phyloP scores from a whole-genome alignment of 176 grass and related monocot genomes.

The Phoenix roebelenii region DNA sequence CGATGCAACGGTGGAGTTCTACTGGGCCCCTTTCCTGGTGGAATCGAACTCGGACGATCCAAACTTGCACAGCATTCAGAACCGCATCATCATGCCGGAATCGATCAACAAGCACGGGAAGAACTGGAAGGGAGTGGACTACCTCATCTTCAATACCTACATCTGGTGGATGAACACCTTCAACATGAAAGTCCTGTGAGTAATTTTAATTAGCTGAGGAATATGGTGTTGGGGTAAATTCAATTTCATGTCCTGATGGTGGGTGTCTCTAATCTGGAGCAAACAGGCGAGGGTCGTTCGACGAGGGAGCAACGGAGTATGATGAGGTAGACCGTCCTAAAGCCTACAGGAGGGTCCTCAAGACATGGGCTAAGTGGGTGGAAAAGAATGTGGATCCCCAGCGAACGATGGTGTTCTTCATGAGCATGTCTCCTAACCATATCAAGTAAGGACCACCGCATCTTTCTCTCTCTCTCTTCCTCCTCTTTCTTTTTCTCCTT shows the following conservation, averaged over 20 bases:
- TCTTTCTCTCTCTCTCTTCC: neutral
- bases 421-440: constrained; percentile 95
- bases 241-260: too few species aligned
- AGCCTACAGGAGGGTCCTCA: constrained; percentile 71
- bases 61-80: constrained; percentile 74
- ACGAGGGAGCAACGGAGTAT: constrained; percentile 56
- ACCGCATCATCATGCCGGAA: constrained; percentile 74
- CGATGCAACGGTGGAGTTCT: constrained; percentile 97
- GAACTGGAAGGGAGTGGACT: constrained; percentile 83
- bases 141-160: constrained; percentile 96
- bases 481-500: constrained; percentile 2
- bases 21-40: constrained; percentile 97
- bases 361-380: constrained; percentile 87
- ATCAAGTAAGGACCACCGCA: constrained; percentile 42
- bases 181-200: constrained; percentile 89
- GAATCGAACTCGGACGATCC: constrained; percentile 98
- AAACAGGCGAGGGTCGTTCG: constrained; percentile 58
- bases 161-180: constrained; percentile 97
- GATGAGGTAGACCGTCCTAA: constrained; percentile 65
- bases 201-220: neutral
- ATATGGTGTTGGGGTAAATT: too few species aligned
- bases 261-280: neutral
- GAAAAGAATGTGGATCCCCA: constrained; percentile 78
- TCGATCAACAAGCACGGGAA: constrained; percentile 68
- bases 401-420: constrained; percentile 81